Conservation (phyloP, 2,329 filamentous ascomycete species). For the Zymoseptoria crescenta region DNA sequence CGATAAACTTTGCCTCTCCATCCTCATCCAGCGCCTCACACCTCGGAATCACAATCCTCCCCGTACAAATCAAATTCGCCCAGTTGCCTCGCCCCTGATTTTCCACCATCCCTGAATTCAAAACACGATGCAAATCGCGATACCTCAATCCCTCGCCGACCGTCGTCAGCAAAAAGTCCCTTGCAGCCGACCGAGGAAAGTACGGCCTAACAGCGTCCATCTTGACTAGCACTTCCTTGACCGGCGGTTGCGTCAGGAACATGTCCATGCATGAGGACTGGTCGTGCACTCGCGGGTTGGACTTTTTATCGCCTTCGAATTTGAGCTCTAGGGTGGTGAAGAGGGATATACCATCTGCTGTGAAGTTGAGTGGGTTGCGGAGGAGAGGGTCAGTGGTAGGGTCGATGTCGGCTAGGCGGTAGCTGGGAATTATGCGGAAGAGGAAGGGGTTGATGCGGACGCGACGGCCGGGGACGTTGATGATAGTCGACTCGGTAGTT, state of each 20-base stretch:
- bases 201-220: not conserved
- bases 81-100: no score
- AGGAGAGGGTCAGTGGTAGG: not conserved
- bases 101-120: no score
- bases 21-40: not conserved
- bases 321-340: not conserved
- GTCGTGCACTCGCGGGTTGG: not conserved
- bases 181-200: not conserved
- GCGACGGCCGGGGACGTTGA: not conserved
- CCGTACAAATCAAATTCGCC: no score
- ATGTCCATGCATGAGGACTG: not conserved
- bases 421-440: not conserved
- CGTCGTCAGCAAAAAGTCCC: not conserved
- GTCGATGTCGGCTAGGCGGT: not conserved
- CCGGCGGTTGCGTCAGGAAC: not conserved
- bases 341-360: not conserved
- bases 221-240: not conserved
- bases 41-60: not conserved
- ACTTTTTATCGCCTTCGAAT: not conserved
- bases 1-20: not conserved
- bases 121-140: not conserved
- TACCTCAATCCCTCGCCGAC: not conserved
- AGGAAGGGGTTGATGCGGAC: not conserved
- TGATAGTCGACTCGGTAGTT: not conserved
- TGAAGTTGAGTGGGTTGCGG: not conserved